Conservation (phyloP, 169 alveolate genomes). For the Plasmodium fragile region DNA sequence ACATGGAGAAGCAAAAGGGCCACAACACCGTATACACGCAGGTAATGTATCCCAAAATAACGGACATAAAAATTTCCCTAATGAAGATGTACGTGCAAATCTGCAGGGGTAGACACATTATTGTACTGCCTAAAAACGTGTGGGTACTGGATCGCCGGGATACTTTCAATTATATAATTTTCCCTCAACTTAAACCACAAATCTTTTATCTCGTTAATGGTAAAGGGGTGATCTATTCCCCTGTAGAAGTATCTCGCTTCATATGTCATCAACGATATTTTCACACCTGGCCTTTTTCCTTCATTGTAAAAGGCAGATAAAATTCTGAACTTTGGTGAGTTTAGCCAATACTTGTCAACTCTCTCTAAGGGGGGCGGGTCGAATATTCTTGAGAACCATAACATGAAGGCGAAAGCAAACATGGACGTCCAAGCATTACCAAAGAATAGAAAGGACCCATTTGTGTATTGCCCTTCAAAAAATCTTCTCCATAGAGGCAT, state of each 20-base stretch:
- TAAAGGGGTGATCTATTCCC: conserved; percentile 91
- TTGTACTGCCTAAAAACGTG: conserved; percentile 90
- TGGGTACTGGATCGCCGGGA: conserved; percentile 92
- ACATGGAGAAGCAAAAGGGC: not conserved
- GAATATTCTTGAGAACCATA: conserved; percentile 88
- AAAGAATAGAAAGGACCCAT: conserved; percentile 86
- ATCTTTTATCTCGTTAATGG: conserved; percentile 90
- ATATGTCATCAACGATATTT: conserved; percentile 87
- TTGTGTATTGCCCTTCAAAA: conserved; percentile 89
- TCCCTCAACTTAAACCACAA: conserved; percentile 88
- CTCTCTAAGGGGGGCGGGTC: conserved; percentile 92
- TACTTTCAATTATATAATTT: conserved; percentile 86
- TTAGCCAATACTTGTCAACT: conserved; percentile 89
- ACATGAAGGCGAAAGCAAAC: conserved; percentile 87
- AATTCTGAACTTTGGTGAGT: conserved; percentile 89
- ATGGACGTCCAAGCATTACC: conserved; percentile 92
- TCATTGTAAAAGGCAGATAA: conserved; percentile 90
- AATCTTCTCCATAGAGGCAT: conserved; percentile 89
- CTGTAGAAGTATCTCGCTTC: conserved; percentile 90
- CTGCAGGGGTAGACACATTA: conserved; percentile 85
- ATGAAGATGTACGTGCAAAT: conserved; percentile 83
- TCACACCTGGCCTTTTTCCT: conserved; percentile 91
- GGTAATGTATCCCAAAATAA: not conserved
- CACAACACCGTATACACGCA: not conserved
- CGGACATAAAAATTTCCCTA: not conserved